A percentile compares a stretch with the other conserved stretches of the same genome.
These are phyloP conservation scores for Fusarium verticillioides DNA, from an alignment of 2,329 filamentous ascomycete species.

Conservation along the genomic window DNA sequence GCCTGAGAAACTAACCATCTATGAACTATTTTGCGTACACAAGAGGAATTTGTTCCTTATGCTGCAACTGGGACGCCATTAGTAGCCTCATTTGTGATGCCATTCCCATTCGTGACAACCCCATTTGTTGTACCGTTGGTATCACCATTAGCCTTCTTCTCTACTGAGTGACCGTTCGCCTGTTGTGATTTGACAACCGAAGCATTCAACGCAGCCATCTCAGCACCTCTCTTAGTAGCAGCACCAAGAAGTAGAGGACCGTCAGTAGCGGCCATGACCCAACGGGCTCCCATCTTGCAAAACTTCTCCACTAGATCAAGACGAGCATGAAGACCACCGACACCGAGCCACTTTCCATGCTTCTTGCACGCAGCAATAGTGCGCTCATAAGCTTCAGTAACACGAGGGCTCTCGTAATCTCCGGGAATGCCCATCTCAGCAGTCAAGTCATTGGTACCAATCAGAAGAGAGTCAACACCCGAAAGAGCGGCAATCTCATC, in stretches of 20 bases:
- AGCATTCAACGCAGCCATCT: constrained; percentile 41
- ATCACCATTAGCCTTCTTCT: background rate
- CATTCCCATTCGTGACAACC: background rate
- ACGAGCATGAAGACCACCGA: constrained; percentile 54
- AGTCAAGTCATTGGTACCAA: constrained; percentile 57
- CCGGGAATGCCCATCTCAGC: constrained; percentile 53
- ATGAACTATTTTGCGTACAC: background rate
- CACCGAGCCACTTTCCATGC: constrained; percentile 53
- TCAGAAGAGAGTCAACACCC: constrained; percentile 56
- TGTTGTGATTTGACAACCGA: constrained; percentile 14
- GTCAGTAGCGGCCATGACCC: constrained; percentile 47
- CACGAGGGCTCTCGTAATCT: constrained; percentile 37
- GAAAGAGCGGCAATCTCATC: constrained; percentile 49
- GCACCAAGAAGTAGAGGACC: constrained; percentile 42
- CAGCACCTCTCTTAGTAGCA: constrained; percentile 39
- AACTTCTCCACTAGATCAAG: constrained; percentile 55
- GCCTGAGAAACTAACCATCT: background rate
- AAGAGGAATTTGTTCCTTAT: accelerated
- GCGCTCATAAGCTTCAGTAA: constrained; percentile 45
- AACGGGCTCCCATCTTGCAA: constrained; percentile 45
- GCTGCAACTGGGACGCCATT: background rate
- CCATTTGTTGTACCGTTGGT: background rate
- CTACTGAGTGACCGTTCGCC: background rate
- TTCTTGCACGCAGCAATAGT: constrained; percentile 52
- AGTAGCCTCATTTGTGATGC: background rate